These are phyloP conservation scores for Penicillium dipodomyicola DNA, from an alignment of 495 filamentous ascomycete species.

Conservation along the genomic window DNA sequence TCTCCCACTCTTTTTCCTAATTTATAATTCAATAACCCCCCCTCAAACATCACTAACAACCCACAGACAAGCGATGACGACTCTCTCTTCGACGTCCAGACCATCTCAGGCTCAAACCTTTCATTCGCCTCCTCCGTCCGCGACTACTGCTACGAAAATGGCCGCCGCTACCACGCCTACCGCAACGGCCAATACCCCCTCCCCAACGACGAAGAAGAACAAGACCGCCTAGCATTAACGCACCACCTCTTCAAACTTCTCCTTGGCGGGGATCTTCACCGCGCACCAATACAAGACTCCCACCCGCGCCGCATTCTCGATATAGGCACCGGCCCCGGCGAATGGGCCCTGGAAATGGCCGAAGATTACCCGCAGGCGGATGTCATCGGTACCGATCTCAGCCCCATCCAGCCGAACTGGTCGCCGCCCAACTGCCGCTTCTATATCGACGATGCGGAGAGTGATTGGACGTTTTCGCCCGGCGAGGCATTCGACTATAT, in stretches of 20 bases:
- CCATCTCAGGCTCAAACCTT: constrained; percentile 42
- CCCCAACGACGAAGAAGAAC: constrained; percentile 60
- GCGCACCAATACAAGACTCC: constrained; percentile 43
- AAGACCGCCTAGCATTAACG: constrained; percentile 65
- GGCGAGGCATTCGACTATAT: constrained; percentile 46
- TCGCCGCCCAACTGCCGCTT: constrained; percentile 50
- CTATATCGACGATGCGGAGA: constrained; percentile 51
- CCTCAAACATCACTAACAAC: constrained; percentile 2
- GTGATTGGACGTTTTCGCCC: constrained; percentile 47
- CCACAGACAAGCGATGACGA: constrained; percentile 46
- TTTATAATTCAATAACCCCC: not conserved
- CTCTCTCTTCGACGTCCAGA: constrained; percentile 36
- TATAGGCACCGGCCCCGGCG: constrained; percentile 57
- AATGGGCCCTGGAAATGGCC: constrained; percentile 62
- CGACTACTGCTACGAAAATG: constrained; percentile 56
- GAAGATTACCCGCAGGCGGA: constrained; percentile 55
- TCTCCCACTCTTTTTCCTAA: not conserved
- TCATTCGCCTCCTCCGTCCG: constrained; percentile 47
- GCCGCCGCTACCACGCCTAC: constrained; percentile 61
- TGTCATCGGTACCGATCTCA: constrained; percentile 64
- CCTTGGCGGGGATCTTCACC: constrained; percentile 51
- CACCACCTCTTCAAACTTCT: constrained; percentile 58
- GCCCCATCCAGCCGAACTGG: constrained; percentile 52
- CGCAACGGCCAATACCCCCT: constrained; percentile 54
- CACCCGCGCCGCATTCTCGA: constrained; percentile 38